Conservation (phyloP, 192 early-diverging fungal species). For the Oehlia diaphana region DNA sequence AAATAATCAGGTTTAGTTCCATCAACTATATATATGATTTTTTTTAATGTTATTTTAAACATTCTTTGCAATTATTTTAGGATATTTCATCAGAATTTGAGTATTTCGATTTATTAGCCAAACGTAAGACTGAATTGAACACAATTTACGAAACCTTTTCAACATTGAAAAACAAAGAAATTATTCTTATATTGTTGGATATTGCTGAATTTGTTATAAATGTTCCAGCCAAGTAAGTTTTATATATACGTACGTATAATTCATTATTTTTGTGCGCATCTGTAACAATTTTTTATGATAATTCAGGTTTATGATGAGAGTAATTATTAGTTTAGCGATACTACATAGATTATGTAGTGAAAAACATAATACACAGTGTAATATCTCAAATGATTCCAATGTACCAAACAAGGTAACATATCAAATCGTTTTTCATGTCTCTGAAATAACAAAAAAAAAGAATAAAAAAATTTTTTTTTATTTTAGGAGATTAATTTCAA, state of each 20-base stretch:
- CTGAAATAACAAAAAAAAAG: background rate
- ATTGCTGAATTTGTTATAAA: constrained; percentile 6
- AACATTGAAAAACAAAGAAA: background rate
- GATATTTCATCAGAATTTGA: background rate
- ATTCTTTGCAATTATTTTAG: background rate
- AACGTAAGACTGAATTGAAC: background rate
- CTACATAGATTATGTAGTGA: constrained; percentile 2
- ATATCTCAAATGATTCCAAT: background rate
- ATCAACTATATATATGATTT: background rate
- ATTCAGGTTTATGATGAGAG: constrained; percentile 6
- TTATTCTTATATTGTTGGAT: background rate
- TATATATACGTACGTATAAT: no score
- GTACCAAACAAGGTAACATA: background rate
- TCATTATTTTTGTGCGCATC: no score
- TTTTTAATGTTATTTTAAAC: background rate
- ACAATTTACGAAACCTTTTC: background rate
- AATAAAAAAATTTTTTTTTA: background rate
- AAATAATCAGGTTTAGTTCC: background rate
- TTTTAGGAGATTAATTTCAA: constrained; percentile 5
- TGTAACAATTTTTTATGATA: background rate
- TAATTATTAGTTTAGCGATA: background rate
- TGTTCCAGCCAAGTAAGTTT: constrained; percentile 5
- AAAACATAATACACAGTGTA: background rate
- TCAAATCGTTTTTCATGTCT: background rate
- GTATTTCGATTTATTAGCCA: background rate